Percentiles rank a stretch among this genome's conserved stretches.
Conservation (phyloP, 1,284 basidiomycete genomes). For the Trichosporon inkin region DNA sequence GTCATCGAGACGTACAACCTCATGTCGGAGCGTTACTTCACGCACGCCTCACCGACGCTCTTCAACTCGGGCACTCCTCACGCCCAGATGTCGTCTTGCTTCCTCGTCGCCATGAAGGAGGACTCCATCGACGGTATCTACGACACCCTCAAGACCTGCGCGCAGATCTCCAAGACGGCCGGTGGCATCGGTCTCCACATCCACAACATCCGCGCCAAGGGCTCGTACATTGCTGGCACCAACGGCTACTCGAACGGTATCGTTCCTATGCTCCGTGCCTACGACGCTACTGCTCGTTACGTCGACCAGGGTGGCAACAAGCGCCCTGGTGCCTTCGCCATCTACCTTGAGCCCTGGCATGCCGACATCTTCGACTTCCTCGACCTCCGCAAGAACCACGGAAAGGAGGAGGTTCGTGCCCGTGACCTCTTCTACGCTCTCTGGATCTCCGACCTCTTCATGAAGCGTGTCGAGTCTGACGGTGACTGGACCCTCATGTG, state of each 20-base stretch:
- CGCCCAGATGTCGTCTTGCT: constrained; percentile 94
- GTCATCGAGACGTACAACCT: constrained; percentile 89
- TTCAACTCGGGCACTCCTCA: constrained; percentile 98
- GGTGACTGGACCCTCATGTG: constrained; percentile 96
- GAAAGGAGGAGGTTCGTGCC: constrained; percentile 96
- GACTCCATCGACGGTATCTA: constrained; percentile 99
- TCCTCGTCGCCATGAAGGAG: constrained; percentile 97
- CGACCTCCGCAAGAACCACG: constrained; percentile 97
- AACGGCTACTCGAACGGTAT: constrained; percentile 99
- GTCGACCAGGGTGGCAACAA: constrained; percentile 99
- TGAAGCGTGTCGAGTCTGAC: constrained; percentile 86
- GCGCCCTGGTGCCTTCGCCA: constrained; percentile 96
- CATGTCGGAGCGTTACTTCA: constrained; percentile 97
- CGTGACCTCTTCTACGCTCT: constrained; percentile 98
- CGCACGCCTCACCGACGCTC: constrained; percentile 94
- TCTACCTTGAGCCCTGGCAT: constrained; percentile 98
- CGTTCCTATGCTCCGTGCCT: constrained; percentile 97
- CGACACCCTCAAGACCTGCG: constrained; percentile 96
- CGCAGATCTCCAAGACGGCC: constrained; percentile 99
- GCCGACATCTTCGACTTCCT: constrained; percentile 97
- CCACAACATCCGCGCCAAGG: constrained; percentile 94
- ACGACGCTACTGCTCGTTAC: constrained; percentile 96
- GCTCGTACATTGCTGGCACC: constrained; percentile 64
- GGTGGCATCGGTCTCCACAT: constrained; percentile 97
- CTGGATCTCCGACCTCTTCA: constrained; percentile 98